These are phyloP conservation scores for Fusarium camptoceras DNA, from an alignment of 2,329 filamentous ascomycete genomes.

Conservation along the genomic window DNA sequence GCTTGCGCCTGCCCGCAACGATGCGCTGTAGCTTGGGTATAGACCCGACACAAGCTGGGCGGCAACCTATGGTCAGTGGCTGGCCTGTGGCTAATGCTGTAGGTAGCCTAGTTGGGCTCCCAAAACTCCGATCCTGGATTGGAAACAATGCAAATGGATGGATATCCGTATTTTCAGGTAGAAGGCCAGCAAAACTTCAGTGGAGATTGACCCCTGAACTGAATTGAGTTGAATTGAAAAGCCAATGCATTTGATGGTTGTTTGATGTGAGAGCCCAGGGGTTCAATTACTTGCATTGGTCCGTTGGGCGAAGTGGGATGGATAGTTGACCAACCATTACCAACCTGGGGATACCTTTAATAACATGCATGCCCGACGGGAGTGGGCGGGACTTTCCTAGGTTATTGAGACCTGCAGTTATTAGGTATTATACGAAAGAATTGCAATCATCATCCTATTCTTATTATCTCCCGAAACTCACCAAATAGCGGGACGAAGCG, in stretches of 20 bases:
- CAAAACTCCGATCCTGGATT: constrained; percentile 11
- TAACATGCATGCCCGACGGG: constrained; percentile 19
- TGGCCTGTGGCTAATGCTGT: constrained; percentile 7
- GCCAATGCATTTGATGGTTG: constrained; percentile 14
- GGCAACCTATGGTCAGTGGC: constrained; percentile 17
- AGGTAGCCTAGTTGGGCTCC: constrained; percentile 16
- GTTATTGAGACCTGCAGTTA: constrained; percentile 1
- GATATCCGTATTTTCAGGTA: constrained; percentile 32
- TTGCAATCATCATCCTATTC: too few species aligned
- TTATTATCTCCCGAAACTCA: not conserved
- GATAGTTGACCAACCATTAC: not conserved
- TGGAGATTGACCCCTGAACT: constrained; percentile 28
- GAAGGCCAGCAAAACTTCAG: constrained; percentile 28
- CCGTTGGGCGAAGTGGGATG: not conserved
- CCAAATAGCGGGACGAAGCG: not conserved
- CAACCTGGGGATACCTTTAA: constrained; percentile 6
- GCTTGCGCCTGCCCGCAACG: constrained; percentile 7
- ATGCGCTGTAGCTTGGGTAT: not conserved
- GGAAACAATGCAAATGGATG: not conserved
- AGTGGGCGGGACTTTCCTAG: not conserved
- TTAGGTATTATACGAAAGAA: not conserved
- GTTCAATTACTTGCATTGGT: constrained; percentile 29
- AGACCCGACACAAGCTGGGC: not conserved
- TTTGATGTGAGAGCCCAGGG: constrained; percentile 1
- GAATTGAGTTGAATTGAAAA: constrained; percentile 21